Base-by-base conservation (phyloP, 2,329 filamentous ascomycete genomes). In the Pseudonectria buxi region DNA sequence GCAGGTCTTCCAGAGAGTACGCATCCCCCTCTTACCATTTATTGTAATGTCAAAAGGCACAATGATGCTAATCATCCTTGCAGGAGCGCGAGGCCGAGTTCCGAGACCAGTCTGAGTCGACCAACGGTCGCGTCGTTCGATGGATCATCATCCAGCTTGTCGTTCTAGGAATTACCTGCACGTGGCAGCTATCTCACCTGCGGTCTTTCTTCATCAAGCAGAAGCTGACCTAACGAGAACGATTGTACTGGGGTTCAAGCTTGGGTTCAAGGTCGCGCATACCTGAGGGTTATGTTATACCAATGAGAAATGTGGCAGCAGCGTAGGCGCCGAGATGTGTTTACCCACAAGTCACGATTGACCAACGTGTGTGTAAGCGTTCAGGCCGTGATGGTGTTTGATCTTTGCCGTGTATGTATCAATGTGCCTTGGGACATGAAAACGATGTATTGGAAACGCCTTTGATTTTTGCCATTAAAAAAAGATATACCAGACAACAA, bases 181-280 rank as follows among this genome's bases (percentile, higher is more conserved):
- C 87, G 43, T 98, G 92, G 92, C 92, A 98, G 65, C 72, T 98
- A 30, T 94, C 88, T 35, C 90, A 98, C 66, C 75, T 98, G 53
- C 78, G 92, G 51, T 84, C 86, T 30, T 98, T 98, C 76, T 98
- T 98, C 71, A 98, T 98, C 72, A 98, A 98, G 76, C 90, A 96
- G 72, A 98, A 98, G 76, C 80, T 98, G 61, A 96, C 92, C 41
- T 98, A 78, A 65, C 31, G 27, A 16, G 22, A 28, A 39, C 32
- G 18, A 35, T 39, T 12, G 33, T 38, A 24, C 9, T 13, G 30
- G 18, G 18, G 36, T 34, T 38, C 28, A 30, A 28, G 18, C 31
- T 33, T 24, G 30, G 37, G 31, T 30, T 43, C 37, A 26, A 28
- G 26, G 28, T 37, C 30, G 28, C 24, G 30, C 26, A 18, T 14